Conservation (phyloP, 176 grass and related monocot genomes). For the Triticum timopheevii region DNA sequence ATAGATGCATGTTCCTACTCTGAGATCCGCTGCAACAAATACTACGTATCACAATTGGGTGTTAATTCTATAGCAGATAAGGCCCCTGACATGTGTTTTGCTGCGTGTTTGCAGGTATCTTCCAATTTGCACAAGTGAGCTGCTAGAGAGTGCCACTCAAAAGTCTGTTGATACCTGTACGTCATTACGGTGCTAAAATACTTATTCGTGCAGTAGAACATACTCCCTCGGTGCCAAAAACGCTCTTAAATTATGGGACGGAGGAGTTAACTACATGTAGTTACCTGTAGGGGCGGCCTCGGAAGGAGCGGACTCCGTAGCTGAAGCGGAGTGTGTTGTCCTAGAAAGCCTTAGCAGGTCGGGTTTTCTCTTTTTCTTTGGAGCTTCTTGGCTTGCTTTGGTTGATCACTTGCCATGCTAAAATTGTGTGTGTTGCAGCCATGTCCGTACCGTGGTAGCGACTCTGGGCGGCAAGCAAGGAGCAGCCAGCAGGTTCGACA, state of each 20-base stretch:
- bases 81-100: not conserved
- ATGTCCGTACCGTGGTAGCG: slow-evolving; percentile 76
- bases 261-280: slow-evolving; percentile 29
- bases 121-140: slow-evolving; percentile 77
- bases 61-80: not conserved
- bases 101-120: slow-evolving; percentile 55
- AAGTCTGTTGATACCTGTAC: slow-evolving; percentile 81
- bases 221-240: not conserved
- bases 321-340: slow-evolving; percentile 76
- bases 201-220: not conserved
- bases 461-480: slow-evolving; percentile 84
- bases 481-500: slow-evolving; percentile 81
- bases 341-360: slow-evolving; percentile 95
- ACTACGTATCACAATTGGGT: not conserved
- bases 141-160: slow-evolving; percentile 73
- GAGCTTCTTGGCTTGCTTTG: not conserved
- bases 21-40: not conserved
- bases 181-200: not conserved
- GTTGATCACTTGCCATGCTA: not conserved
- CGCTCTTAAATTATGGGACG: too few species aligned
- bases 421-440: slow-evolving; percentile 37
- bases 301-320: slow-evolving; percentile 75
- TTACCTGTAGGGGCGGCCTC: slow-evolving; percentile 69
- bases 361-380: not conserved
- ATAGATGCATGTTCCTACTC: not conserved